These are phyloP conservation scores for Apiospora hydei DNA, from an alignment of 2,329 filamentous ascomycete species.

Conservation along the genomic window DNA sequence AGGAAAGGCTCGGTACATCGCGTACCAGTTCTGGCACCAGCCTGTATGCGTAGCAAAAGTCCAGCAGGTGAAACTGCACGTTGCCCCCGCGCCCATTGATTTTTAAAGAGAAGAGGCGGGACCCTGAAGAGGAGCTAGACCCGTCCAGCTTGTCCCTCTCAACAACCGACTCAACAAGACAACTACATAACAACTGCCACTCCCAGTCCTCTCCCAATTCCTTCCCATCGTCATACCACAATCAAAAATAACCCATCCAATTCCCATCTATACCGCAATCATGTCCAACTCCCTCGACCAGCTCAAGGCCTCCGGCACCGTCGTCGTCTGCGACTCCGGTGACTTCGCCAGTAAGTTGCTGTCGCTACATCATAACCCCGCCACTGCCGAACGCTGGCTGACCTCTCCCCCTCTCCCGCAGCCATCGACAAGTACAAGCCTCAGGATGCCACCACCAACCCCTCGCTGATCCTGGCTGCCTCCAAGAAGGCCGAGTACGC, in stretches of 20 bases:
- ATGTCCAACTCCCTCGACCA: conserved; percentile 95
- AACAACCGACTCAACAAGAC: conserved; percentile 1
- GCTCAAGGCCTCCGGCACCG: conserved; percentile 95
- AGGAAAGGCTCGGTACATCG: neutral
- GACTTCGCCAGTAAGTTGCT: conserved; percentile 77
- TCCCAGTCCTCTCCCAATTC: neutral
- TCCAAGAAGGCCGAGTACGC: conserved; percentile 98
- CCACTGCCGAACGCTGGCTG: neutral
- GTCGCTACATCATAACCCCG: conserved; percentile 46
- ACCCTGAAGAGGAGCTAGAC: neutral
- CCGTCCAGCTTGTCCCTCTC: neutral
- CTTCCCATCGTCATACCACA: neutral
- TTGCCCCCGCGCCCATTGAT: conserved; percentile 22
- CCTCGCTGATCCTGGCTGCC: conserved; percentile 95
- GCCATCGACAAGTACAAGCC: conserved; percentile 99
- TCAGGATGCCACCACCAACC: conserved; percentile 99
- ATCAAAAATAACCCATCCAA: neutral
- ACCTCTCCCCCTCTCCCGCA: conserved; percentile 43
- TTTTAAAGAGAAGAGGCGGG: conserved; percentile 19
- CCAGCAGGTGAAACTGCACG: neutral
- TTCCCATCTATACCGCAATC: conserved; percentile 30
- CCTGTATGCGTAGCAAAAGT: neutral
- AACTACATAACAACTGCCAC: neutral
- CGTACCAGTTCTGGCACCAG: no score
- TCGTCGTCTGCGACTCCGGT: conserved; percentile 96